Conservation (phyloP, 306 rosid genomes). For the Citrullus colocynthis region DNA sequence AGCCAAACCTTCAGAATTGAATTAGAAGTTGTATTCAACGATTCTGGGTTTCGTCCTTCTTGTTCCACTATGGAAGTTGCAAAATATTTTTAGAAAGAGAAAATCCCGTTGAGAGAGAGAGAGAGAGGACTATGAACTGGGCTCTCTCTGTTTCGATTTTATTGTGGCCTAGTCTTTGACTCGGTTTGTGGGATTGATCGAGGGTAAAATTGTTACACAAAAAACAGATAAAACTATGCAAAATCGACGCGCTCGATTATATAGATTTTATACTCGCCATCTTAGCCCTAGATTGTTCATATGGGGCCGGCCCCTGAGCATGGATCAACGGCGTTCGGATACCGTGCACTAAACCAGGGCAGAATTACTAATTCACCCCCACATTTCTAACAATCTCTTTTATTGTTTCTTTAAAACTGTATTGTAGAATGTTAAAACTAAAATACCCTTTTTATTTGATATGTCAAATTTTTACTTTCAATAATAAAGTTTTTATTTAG, state of each 20-base stretch:
- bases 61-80: constrained; percentile 33
- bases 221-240: constrained; percentile 10
- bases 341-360: neutral
- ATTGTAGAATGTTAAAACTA: too few species aligned
- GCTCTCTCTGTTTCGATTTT: constrained; percentile 32
- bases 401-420: too few species aligned
- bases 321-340: neutral
- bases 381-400: neutral
- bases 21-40: constrained; percentile 37
- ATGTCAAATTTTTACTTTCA: too few species aligned
- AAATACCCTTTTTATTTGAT: too few species aligned
- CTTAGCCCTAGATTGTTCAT: neutral
- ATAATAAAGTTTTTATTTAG: too few species aligned
- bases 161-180: constrained; percentile 61
- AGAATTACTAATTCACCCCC: neutral
- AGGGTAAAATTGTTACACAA: constrained; percentile 32
- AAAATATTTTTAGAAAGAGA: constrained; percentile 28
- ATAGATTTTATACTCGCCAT: neutral
- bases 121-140: constrained; percentile 7
- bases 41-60: constrained; percentile 14
- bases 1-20: constrained; percentile 30
- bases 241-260: neutral
- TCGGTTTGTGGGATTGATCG: constrained; percentile 29
- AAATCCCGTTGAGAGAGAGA: constrained; percentile 13
- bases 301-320: neutral